Evolutionary conservation across 345 rosid genomes (phyloP).

Genomic region (Carallia brachiata): DNA sequence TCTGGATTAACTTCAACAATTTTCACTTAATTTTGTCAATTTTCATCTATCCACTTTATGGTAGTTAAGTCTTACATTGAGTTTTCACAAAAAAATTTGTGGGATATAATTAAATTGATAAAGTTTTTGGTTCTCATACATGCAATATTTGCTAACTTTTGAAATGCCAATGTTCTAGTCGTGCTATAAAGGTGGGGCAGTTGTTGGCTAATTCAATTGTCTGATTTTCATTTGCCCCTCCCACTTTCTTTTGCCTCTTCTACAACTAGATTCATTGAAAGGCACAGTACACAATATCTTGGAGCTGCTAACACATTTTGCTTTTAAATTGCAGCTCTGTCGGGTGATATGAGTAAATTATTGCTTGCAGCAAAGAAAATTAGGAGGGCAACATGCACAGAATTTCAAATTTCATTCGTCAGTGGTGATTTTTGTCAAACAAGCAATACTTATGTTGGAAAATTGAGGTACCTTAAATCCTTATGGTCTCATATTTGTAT

Average conservation of each 20-base stretch:
- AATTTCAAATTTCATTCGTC: constrained; percentile 68
- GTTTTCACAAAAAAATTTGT: no score
- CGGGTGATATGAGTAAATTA: constrained; percentile 72
- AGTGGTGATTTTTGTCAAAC: constrained; percentile 62
- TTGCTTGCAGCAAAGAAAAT: constrained; percentile 82
- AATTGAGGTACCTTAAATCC: constrained; percentile 49
- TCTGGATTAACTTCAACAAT: no score
- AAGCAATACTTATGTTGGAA: constrained; percentile 63
- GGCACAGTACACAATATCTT: background rate
- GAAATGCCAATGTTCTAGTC: no score
- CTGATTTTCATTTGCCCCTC: background rate
- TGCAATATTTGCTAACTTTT: no score
- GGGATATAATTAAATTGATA: no score
- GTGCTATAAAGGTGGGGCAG: no score
- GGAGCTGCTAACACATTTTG: constrained; percentile 7
- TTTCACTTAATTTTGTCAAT: no score
- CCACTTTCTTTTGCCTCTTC: background rate
- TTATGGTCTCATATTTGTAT: constrained; percentile 5
- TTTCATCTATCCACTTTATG: no score
- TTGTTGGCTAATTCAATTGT: background rate
- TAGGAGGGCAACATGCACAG: constrained; percentile 61
- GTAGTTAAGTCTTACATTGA: no score
- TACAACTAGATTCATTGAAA: background rate
- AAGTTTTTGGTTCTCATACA: no score
- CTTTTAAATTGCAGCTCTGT: constrained; percentile 45